Base-by-base conservation (phyloP, 768 basidiomycete genomes). In the Hygrocybe coccinea region DNA sequence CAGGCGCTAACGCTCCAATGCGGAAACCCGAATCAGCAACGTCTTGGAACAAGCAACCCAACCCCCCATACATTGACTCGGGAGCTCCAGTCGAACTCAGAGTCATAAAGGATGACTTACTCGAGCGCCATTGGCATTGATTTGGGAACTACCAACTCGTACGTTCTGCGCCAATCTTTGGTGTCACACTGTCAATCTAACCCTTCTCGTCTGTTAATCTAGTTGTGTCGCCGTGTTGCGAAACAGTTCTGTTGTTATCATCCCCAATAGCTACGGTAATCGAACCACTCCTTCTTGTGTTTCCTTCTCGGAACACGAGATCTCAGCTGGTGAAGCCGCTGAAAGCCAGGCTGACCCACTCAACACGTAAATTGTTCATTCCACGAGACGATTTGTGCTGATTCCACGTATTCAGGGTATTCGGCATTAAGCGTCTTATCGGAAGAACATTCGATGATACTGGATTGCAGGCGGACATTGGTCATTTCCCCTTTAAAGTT, bases 201-300 rank as follows among this genome's bases (percentile, higher is more conserved):
- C 36, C 36, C 36, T 37, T 9, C 9, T n/a, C 36, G 9, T 37
- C 9, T 9, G n/a, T 9, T n/a, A 37, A 9, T 9, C 9, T n/a
- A 37, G 36, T 37, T n/a, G 36, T n/a, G 36, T 59, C 47, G 71
- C 71, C 22, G 70, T 75, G 19, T 71, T 80, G 69, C 76, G 78
- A 69, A 75, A 76, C 62, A 81, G 81, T 62, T 78, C 75, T 59
- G 77, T 83, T 45, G 82, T 84, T 68, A 91, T 94, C 50, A 85
- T 95, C 59, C 89, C 91, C 71, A 93, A 95, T 75, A 79, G 91
- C 48, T 90, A 94, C 75, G 91, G 92, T 72, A 84, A 87, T 60
- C 82, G 91, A 57, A 95, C 91, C 55, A 97, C 91, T 11, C 93
- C 92, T 4, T 94, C 92, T 37, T 90, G 90, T 64, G 92, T 95